Evolutionary conservation across 345 rosid genomes (phyloP).

Genomic region (Rhodomyrtus tomentosa): DNA sequence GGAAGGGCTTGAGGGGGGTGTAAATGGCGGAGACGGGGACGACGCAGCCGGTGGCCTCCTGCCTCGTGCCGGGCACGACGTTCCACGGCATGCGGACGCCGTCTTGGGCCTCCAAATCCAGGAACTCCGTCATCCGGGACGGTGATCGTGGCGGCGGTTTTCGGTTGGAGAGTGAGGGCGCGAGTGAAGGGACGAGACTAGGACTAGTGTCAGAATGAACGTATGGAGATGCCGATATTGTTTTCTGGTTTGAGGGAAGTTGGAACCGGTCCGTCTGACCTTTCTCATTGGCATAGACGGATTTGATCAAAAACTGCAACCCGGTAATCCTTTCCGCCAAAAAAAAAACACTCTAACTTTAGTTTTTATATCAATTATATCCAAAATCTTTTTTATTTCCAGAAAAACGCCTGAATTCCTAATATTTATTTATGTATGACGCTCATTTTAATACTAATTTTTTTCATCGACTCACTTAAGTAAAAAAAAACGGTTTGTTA

Average conservation of each 20-base stretch:
- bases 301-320: not conserved
- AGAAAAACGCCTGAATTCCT: no score
- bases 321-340: not conserved
- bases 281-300: not conserved
- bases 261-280: not conserved
- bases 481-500: no score
- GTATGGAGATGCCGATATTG: not conserved
- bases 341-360: no score
- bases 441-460: no score
- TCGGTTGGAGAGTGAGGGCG: not conserved
- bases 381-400: no score
- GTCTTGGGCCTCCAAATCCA: slow-evolving; percentile 28
- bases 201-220: not conserved
- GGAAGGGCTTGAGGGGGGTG: slow-evolving; percentile 62
- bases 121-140: slow-evolving; percentile 20
- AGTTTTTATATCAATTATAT: no score
- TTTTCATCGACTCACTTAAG: no score
- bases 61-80: slow-evolving; percentile 27
- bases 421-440: no score
- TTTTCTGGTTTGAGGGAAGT: not conserved
- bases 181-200: not conserved
- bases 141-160: not conserved
- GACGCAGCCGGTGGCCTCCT: slow-evolving; percentile 54
- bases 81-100: slow-evolving; percentile 38
- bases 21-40: slow-evolving; percentile 79